Percentiles rank a stretch among this genome's conserved stretches.
Evolutionary conservation across 2,329 filamentous ascomycete species (phyloP).

Genomic region (Fusarium heterosporum): DNA sequence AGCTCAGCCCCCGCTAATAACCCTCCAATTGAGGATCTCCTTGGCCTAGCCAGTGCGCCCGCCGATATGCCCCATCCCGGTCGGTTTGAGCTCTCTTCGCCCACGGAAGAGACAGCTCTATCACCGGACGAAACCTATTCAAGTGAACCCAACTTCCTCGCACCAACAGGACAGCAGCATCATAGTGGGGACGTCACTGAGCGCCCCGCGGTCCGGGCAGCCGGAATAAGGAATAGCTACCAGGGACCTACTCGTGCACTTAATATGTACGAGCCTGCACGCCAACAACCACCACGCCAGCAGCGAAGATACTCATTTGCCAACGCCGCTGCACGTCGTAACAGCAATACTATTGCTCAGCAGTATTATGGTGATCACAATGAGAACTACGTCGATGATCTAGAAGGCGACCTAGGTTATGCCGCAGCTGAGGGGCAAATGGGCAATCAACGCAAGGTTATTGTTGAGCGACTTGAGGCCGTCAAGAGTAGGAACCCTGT

Average conservation of each 20-base stretch:
- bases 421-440: conserved; percentile 95
- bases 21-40: conserved; percentile 70
- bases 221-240: conserved; percentile 52
- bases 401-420: conserved; percentile 94
- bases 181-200: conserved; percentile 34
- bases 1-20: conserved; percentile 51
- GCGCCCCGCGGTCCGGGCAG: conserved; percentile 38
- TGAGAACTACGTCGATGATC: conserved; percentile 76
- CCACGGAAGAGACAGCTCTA: conserved; percentile 55
- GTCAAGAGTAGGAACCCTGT: conserved; percentile 96
- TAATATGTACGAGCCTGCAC: conserved; percentile 59
- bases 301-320: conserved; percentile 68
- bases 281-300: conserved; percentile 53
- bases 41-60: conserved; percentile 72
- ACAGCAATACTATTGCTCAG: conserved; percentile 64
- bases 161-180: conserved; percentile 31
- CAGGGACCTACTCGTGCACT: conserved; percentile 57
- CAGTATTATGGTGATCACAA: conserved; percentile 63
- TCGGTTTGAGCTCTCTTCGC: conserved; percentile 74
- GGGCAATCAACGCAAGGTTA: conserved; percentile 89
- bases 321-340: conserved; percentile 60
- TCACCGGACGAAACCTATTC: conserved; percentile 53
- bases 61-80: conserved; percentile 79
- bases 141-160: conserved; percentile 39
- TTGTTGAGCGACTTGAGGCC: conserved; percentile 94